Conservation (phyloP, 352 stramenopile genomes). For the Globisporangium camurandrum region DNA sequence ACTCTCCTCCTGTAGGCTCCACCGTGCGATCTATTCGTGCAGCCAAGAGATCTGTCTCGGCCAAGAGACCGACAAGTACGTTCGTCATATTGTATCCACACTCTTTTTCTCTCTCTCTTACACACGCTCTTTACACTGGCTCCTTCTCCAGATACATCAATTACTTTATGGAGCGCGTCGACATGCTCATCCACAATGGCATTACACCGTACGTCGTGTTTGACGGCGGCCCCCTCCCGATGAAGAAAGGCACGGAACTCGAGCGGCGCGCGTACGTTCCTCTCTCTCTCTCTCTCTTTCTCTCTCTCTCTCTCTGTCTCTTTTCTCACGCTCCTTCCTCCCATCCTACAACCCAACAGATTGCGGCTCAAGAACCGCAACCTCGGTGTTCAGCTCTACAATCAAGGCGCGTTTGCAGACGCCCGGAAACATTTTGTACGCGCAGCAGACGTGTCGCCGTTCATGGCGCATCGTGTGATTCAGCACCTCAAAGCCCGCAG, state of each 20-base stretch:
- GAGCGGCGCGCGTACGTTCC: conserved; percentile 45
- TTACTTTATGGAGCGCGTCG: conserved; percentile 67
- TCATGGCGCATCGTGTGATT: conserved; percentile 75
- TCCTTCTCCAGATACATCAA: conserved; percentile 50
- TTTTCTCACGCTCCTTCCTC: neutral
- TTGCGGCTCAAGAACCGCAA: conserved; percentile 62
- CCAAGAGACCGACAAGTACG: conserved; percentile 63
- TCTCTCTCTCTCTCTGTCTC: too few relatives aligned
- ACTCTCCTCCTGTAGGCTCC: conserved; percentile 35
- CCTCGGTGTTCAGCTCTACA: conserved; percentile 46
- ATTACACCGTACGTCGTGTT: conserved; percentile 76
- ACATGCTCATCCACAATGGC: conserved; percentile 37
- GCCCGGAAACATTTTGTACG: conserved; percentile 66
- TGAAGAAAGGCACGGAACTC: conserved; percentile 76
- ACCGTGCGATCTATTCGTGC: conserved; percentile 70
- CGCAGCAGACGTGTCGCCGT: conserved; percentile 70
- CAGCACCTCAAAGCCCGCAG: conserved; percentile 50
- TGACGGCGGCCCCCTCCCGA: conserved; percentile 59
- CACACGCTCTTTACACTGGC: too few relatives aligned
- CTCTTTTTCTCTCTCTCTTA: neutral
- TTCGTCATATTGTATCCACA: neutral
- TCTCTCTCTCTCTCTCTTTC: too few relatives aligned
- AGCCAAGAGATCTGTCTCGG: conserved; percentile 67
- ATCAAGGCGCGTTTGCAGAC: conserved; percentile 45
- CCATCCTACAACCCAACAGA: too few relatives aligned